phyloP scores from a whole-genome alignment of 2,329 filamentous ascomycete genomes.

The Curvularia eragrostidis region DNA sequence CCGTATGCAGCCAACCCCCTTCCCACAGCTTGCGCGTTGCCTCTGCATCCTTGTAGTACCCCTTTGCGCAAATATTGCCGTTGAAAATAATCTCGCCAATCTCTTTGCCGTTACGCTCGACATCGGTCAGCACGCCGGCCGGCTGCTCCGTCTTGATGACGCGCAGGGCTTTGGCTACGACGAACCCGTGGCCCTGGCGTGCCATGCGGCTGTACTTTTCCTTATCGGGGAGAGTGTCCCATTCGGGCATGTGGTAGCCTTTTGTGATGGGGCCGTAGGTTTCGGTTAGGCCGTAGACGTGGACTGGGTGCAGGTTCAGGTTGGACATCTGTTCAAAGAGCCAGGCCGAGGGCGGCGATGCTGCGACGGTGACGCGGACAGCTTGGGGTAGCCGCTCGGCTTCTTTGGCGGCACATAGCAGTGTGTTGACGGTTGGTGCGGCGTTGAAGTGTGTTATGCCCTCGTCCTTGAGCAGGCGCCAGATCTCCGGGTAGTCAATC shows the following conservation, averaged over 20 bases:
- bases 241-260: slow-evolving; percentile 84
- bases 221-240: slow-evolving; percentile 74
- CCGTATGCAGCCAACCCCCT: slow-evolving; percentile 85
- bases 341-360: slow-evolving; percentile 85
- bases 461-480: slow-evolving; percentile 85
- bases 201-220: slow-evolving; percentile 92
- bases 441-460: slow-evolving; percentile 94
- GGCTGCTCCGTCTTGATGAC: slow-evolving; percentile 81
- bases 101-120: slow-evolving; percentile 72
- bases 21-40: slow-evolving; percentile 87
- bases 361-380: slow-evolving; percentile 90
- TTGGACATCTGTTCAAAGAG: slow-evolving; percentile 91
- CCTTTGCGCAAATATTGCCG: slow-evolving; percentile 90
- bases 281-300: slow-evolving; percentile 87
- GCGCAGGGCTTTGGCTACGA: slow-evolving; percentile 80
- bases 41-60: slow-evolving; percentile 88
- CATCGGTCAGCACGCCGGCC: slow-evolving; percentile 70
- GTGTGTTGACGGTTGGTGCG: slow-evolving; percentile 93
- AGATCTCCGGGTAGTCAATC: slow-evolving; percentile 93
- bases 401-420: slow-evolving; percentile 81
- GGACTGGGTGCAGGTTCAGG: slow-evolving; percentile 87
- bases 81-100: slow-evolving; percentile 85
- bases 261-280: slow-evolving; percentile 97
- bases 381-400: slow-evolving; percentile 72
- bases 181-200: slow-evolving; percentile 88